These are phyloP conservation scores for Monilinia aucupariae DNA, from an alignment of 2,329 filamentous ascomycete genomes.

Conservation along the genomic window DNA sequence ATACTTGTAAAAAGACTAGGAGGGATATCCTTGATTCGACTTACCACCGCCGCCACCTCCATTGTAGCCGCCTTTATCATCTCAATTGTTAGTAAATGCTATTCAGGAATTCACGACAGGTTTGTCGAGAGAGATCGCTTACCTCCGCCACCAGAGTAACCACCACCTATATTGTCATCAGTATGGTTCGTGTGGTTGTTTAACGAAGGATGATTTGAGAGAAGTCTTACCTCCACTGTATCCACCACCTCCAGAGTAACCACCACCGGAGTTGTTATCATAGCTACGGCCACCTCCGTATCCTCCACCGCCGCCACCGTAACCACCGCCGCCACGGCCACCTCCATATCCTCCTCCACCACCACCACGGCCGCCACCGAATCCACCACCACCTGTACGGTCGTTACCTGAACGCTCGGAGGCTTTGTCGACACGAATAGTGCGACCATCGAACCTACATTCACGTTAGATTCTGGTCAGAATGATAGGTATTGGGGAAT, in stretches of 20 bases:
- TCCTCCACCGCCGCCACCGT: constrained; percentile 43
- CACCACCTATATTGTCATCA: constrained; percentile 8
- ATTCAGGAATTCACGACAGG: constrained; percentile 10
- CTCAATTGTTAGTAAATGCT: constrained; percentile 12
- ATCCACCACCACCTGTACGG: constrained; percentile 32
- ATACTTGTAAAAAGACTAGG: background rate
- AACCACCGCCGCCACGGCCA: constrained; percentile 43
- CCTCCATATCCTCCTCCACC: constrained; percentile 34
- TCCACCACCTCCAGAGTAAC: constrained; percentile 26
- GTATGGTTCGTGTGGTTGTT: background rate
- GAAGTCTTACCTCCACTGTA: constrained; percentile 16
- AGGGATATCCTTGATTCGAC: background rate
- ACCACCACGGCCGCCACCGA: constrained; percentile 34
- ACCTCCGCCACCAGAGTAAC: constrained; percentile 25
- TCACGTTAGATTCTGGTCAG: constrained; percentile 19
- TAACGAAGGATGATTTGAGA: background rate
- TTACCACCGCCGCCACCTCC: constrained; percentile 18
- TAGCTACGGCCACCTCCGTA: constrained; percentile 32
- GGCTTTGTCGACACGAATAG: constrained; percentile 92
- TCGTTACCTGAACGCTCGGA: constrained; percentile 47
- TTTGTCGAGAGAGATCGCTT: constrained; percentile 18
- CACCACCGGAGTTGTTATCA: constrained; percentile 34
- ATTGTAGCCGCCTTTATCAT: constrained; percentile 15
- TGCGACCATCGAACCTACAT: constrained; percentile 81
- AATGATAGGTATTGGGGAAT: constrained; percentile 9